These are phyloP conservation scores for Taphrina pruni DNA, from an alignment of 1,139 yeast genomes.

Conservation along the genomic window DNA sequence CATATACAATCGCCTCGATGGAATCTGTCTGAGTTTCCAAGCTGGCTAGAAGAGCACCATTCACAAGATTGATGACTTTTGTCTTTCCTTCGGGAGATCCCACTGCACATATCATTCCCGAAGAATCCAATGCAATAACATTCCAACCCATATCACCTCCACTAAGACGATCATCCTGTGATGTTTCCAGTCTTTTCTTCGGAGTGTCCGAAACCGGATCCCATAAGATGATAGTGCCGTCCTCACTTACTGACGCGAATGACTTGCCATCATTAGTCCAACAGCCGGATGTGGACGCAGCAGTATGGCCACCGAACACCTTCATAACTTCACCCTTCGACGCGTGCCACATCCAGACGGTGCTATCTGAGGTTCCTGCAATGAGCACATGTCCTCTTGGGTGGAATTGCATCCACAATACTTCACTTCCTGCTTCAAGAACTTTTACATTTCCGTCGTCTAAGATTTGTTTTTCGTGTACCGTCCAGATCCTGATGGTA, in stretches of 20 bases:
- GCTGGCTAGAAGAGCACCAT: conserved; percentile 72
- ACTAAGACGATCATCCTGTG: conserved; percentile 62
- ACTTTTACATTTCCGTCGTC: conserved; percentile 61
- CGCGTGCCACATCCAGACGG: conserved; percentile 90
- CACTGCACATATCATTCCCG: conserved; percentile 58
- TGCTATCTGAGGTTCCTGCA: conserved; percentile 91
- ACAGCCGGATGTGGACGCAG: conserved; percentile 61
- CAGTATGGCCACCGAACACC: conserved; percentile 73
- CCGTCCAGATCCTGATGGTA: conserved; percentile 67
- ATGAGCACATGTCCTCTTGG: conserved; percentile 79
- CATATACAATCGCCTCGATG: conserved; percentile 51
- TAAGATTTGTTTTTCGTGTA: conserved; percentile 61
- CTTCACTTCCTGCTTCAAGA: conserved; percentile 85
- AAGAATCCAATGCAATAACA: conserved; percentile 38
- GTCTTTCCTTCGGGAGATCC: conserved; percentile 90
- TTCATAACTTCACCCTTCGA: conserved; percentile 56
- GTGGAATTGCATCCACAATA: conserved; percentile 78
- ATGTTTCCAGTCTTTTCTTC: conserved; percentile 47
- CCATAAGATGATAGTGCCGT: conserved; percentile 87
- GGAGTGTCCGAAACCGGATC: conserved; percentile 73
- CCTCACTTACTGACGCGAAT: conserved; percentile 80
- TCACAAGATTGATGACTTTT: conserved; percentile 72
- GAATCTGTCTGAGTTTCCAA: conserved; percentile 52
- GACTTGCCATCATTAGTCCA: conserved; percentile 46
- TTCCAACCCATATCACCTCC: conserved; percentile 70